Base-by-base conservation (phyloP, 2,329 filamentous ascomycete species). In the Diaporthe amygdali region DNA sequence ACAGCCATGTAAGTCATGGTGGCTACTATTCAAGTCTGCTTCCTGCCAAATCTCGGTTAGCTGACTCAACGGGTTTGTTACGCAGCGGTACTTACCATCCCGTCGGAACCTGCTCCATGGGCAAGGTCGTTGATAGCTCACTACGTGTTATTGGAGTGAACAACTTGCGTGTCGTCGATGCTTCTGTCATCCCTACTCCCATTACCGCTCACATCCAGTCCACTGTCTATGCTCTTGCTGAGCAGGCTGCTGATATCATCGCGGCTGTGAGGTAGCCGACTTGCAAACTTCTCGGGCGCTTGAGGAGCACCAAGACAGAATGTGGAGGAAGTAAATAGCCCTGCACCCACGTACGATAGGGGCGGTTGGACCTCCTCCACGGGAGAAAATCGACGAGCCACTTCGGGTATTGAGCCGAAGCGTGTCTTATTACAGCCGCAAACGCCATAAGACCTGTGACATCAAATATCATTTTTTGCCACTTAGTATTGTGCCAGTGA, bases 211-310 rank as follows among this genome's bases (percentile, higher is more conserved):
- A 81, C 67, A 73, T 78, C 2, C 78, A 81, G 49, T 77, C 76
- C 0, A 75, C 79, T 3, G 61, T 81, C 8, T 82, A 82, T 74
- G 80, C 79, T 6, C 71, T 82, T 20, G 76, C 78, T 4, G 80
- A 82, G 68, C 78, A 82, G 49, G 79, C 79, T n/a, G 80, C 78
- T 51, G 74, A 69, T 22, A 77, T 78, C n/a, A 76, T 78, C 15
- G 34, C 34, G n/a, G 54, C 22, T 41, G 34, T n/a, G 34, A 41
- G 12, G 34, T 56, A 56, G 34, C 20, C 27, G 1, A 14, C 14
- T 7, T 2, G 27, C 5, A 56, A 27, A 41, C 4, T 20, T n/a
- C n/a, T n/a, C n/a, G n/a, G n/a, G n/a, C n/a, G n/a, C n/a, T n/a
- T n/a, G n/a, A n/a, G n/a, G n/a, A n/a, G n/a, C n/a, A n/a, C n/a